phyloP scores from a whole-genome alignment of 495 filamentous ascomycete species.

The Penicillium argentinense region DNA sequence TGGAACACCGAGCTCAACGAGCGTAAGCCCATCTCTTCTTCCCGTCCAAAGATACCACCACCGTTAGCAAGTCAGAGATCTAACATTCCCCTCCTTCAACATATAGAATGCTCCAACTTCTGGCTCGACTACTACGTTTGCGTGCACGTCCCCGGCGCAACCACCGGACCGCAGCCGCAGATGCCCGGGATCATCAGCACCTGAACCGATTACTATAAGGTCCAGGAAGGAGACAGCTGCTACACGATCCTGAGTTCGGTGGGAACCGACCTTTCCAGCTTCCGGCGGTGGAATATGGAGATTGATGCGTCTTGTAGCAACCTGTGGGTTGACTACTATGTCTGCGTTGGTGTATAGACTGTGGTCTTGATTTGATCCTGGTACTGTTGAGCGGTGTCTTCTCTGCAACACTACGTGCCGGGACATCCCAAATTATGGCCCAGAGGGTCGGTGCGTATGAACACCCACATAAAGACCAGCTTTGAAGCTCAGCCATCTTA shows the following conservation, averaged over 20 bases:
- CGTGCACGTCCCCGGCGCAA: slow-evolving; percentile 13
- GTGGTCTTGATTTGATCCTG: neutral
- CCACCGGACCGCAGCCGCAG: slow-evolving; percentile 7
- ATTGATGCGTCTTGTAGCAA: slow-evolving; percentile 21
- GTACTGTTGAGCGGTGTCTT: too few relatives aligned
- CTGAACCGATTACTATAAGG: slow-evolving; percentile 23
- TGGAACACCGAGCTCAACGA: slow-evolving; percentile 28
- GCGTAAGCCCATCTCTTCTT: too few relatives aligned
- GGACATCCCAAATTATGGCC: too few relatives aligned
- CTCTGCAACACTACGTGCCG: too few relatives aligned
- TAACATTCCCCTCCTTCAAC: too few relatives aligned
- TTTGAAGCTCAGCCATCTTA: too few relatives aligned
- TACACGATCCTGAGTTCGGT: slow-evolving; percentile 12
- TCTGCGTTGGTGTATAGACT: slow-evolving; percentile 21
- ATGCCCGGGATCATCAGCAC: slow-evolving; percentile 9
- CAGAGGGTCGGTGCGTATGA: too few relatives aligned
- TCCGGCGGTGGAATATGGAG: slow-evolving; percentile 31
- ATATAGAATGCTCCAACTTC: slow-evolving; percentile 16
- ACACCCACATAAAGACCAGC: too few relatives aligned
- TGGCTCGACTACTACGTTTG: slow-evolving; percentile 22
- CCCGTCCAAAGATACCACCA: too few relatives aligned
- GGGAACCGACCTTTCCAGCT: neutral
- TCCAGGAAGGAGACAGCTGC: slow-evolving; percentile 24
- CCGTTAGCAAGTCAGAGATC: too few relatives aligned
- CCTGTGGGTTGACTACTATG: slow-evolving; percentile 25